A percentile compares a stretch with the other conserved stretches of the same genome.
These are phyloP conservation scores for Leccinum arenicola DNA, from an alignment of 768 basidiomycete species.

Conservation along the genomic window DNA sequence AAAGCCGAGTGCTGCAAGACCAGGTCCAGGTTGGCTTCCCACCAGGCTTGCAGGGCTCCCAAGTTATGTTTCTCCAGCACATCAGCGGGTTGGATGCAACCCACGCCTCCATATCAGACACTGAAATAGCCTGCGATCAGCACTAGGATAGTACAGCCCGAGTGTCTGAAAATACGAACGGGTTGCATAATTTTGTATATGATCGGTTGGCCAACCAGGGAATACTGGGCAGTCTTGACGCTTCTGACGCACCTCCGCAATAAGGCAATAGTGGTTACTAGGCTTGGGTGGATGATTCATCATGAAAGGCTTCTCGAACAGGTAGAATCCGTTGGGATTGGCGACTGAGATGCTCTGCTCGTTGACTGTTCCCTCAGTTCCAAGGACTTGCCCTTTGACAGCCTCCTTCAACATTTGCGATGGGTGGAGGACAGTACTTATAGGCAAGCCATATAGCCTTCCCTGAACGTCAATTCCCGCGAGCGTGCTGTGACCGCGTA, in stretches of 20 bases:
- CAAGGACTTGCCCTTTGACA: not conserved
- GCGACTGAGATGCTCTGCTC: conserved; percentile 5
- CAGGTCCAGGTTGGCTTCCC: not conserved
- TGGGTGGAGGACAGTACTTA: not conserved
- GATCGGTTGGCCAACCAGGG: conserved; percentile 6
- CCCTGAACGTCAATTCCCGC: conserved; percentile 8
- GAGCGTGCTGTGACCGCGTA: conserved; percentile 11
- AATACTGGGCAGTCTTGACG: not conserved
- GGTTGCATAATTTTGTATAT: not conserved
- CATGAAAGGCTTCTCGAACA: conserved; percentile 5
- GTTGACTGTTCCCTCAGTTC: not conserved
- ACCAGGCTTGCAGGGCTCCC: not conserved
- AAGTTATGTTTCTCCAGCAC: conserved; percentile 1
- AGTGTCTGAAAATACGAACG: not conserved
- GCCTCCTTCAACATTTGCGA: not conserved
- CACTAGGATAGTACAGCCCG: too few relatives aligned
- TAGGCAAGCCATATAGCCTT: not conserved
- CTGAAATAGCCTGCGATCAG: not conserved
- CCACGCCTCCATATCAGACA: not conserved
- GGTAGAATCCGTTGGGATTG: conserved; percentile 1
- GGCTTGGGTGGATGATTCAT: not conserved
- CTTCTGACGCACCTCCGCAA: conserved; percentile 12
- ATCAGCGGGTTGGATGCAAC: not conserved
- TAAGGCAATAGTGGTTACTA: conserved; percentile 1
- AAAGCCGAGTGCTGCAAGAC: conserved; percentile 5